phyloP scores from a whole-genome alignment of 2,329 filamentous ascomycete genomes.

The Paraphaeosphaeria sporulosa region DNA sequence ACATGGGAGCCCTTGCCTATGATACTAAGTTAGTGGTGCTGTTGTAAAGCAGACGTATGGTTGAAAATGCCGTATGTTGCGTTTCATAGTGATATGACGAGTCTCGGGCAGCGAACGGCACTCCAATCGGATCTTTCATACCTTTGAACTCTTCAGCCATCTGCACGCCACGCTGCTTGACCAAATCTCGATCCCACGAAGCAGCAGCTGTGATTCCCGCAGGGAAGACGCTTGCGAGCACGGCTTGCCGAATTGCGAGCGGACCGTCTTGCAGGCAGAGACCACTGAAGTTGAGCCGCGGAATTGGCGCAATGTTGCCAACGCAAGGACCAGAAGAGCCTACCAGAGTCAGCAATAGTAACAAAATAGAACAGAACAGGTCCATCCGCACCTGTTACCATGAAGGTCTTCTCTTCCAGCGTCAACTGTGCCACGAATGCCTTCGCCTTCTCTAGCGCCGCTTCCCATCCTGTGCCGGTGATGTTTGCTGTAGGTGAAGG shows the following conservation, averaged over 20 bases:
- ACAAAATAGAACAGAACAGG: not conserved
- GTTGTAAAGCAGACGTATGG: not conserved
- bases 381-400: slow-evolving; percentile 39
- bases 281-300: slow-evolving; percentile 49
- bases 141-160: slow-evolving; percentile 43
- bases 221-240: slow-evolving; percentile 47
- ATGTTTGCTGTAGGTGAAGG: slow-evolving; percentile 30
- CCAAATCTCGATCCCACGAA: slow-evolving; percentile 50
- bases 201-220: slow-evolving; percentile 49
- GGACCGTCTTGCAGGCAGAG: slow-evolving; percentile 53
- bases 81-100: no score
- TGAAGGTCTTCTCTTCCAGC: slow-evolving; percentile 43
- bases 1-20: slow-evolving; percentile 45
- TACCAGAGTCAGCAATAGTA: slow-evolving; percentile 5
- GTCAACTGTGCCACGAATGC: slow-evolving; percentile 41
- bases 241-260: slow-evolving; percentile 41
- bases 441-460: slow-evolving; percentile 40
- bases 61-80: not conserved
- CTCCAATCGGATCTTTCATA: slow-evolving; percentile 7
- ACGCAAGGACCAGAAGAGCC: slow-evolving; percentile 38
- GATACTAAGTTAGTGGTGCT: not conserved
- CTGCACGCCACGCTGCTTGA: slow-evolving; percentile 39
- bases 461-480: slow-evolving; percentile 42
- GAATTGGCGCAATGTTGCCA: slow-evolving; percentile 49
- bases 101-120: no score